Base-by-base conservation (phyloP, 768 basidiomycete species). In the Macrolepiota albuminosa region DNA sequence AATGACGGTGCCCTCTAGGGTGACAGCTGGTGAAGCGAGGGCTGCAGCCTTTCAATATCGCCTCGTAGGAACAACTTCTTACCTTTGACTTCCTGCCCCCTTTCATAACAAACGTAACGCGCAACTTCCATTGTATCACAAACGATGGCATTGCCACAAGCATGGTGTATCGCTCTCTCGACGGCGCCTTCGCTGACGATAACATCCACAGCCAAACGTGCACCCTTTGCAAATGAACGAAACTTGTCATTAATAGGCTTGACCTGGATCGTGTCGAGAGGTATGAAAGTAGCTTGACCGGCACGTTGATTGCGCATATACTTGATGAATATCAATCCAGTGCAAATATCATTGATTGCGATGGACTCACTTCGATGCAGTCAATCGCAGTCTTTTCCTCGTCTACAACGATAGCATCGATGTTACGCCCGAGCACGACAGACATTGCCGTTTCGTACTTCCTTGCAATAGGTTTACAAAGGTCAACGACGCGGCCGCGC, bases 61-160 rank as follows among this genome's bases (percentile, higher is more conserved):
- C 11, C 10, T 42, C 8, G 24, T 6, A 6, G 21, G 51, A 46
- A 56, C 3, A 31, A 46, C n/a, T 61, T 69, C 82, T 39, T 59
- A 95, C 96, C 93, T 81, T 99, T 99, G 43, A 99, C 92, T 65
- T 98, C 95, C 70, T 97, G 93, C 0, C 88, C 88, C 73, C 92
- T 95, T 67, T 96, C 95, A 74, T 94, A 99, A 66, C 90, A 92
- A 6, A 98, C 86, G 70, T 87, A 87, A 62, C 85, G 80, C 9
- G 97, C 97, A 10, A 98, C 84, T 14, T 95, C 94, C 88, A 97
- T 91, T 0, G 89, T 87, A 70, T 99, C 97, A 69, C 97, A 99
- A 1, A 99, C 91, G 9, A 99, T 78, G 3, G 95, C 87, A 72
- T 91, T 96, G 2, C 95, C 95, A 71, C 96, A 98, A 0, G 93